Conservation (phyloP, 257 asterid genomes). For the Ehretia macrophylla region DNA sequence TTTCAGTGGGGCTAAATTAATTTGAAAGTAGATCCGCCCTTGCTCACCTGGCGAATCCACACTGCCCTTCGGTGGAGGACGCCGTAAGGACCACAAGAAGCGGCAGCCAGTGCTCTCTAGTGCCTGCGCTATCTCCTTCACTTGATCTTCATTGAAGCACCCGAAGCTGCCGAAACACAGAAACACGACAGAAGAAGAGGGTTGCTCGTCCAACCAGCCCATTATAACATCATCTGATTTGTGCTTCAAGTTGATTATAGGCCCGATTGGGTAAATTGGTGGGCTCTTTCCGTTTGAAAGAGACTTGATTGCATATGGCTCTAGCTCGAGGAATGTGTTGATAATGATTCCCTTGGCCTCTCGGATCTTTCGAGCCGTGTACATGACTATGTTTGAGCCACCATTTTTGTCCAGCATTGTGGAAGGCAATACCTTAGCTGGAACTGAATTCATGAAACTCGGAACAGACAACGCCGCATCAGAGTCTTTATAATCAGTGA, state of each 20-base stretch:
- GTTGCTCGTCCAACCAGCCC: slow-evolving; percentile 22
- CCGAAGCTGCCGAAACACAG: slow-evolving; percentile 29
- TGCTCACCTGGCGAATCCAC: too few relatives aligned
- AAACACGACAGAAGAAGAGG: slow-evolving; percentile 18
- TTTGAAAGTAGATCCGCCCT: too few relatives aligned
- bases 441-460: slow-evolving; percentile 13
- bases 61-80: slow-evolving; percentile 5
- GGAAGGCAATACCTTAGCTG: slow-evolving; percentile 20
- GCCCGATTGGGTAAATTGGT: slow-evolving; percentile 22
- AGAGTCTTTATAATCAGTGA: slow-evolving; percentile 12
- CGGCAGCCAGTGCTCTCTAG: slow-evolving; percentile 15
- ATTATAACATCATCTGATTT: slow-evolving; percentile 9
- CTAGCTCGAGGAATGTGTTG: slow-evolving; percentile 27
- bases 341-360: slow-evolving; percentile 21
- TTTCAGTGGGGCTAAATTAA: too few relatives aligned
- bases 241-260: slow-evolving; percentile 11
- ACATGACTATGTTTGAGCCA: background rate
- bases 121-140: slow-evolving; percentile 24
- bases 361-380: slow-evolving; percentile 10
- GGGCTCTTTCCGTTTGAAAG: slow-evolving; percentile 9
- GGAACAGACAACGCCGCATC: slow-evolving; percentile 17
- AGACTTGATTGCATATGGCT: slow-evolving; percentile 7
- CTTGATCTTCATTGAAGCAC: slow-evolving; percentile 14
- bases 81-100: slow-evolving; percentile 26
- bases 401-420: slow-evolving; percentile 11